phyloP scores from a whole-genome alignment of 1,139 yeast species.

The Scheffersomyces segobiensis region DNA sequence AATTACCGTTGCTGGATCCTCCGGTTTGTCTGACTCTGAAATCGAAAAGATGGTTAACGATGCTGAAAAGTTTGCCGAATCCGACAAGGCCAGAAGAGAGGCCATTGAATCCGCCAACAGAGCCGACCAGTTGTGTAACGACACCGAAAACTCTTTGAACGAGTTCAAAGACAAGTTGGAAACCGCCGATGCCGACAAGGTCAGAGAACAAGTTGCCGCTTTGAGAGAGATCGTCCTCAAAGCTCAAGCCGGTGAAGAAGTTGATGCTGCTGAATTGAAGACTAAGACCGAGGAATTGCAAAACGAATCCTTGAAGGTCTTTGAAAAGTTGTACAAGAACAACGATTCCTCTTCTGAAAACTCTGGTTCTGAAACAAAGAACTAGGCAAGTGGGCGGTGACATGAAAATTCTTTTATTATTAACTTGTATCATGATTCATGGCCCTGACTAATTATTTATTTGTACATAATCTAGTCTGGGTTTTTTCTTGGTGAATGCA shows the following conservation, averaged over 20 bases:
- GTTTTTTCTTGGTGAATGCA: background rate
- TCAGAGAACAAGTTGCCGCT: constrained; percentile 71
- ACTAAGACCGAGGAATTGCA: constrained; percentile 94
- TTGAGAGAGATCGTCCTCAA: constrained; percentile 90
- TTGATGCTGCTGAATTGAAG: constrained; percentile 81
- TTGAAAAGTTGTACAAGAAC: constrained; percentile 95
- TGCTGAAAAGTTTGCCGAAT: constrained; percentile 96
- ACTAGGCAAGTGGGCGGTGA: constrained; percentile 22
- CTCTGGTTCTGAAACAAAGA: constrained; percentile 43
- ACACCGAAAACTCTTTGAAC: constrained; percentile 90
- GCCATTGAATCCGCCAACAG: constrained; percentile 94
- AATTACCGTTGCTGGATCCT: constrained; percentile 97
- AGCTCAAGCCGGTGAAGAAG: constrained; percentile 92
- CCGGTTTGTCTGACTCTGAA: constrained; percentile 95
- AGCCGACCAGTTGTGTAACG: constrained; percentile 95
- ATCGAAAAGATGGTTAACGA: constrained; percentile 98
- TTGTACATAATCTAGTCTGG: background rate
- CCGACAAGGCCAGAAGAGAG: constrained; percentile 94
- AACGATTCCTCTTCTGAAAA: constrained; percentile 30
- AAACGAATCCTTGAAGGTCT: constrained; percentile 86
- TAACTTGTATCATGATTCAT: background rate
- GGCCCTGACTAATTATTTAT: background rate
- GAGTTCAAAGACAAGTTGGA: constrained; percentile 95
- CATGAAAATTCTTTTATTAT: background rate
- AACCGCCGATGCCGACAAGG: constrained; percentile 82